A percentile compares a stretch with the other conserved stretches of the same genome.
phyloP scores from a whole-genome alignment of 768 basidiomycete species.

The Suillus occidentalis region DNA sequence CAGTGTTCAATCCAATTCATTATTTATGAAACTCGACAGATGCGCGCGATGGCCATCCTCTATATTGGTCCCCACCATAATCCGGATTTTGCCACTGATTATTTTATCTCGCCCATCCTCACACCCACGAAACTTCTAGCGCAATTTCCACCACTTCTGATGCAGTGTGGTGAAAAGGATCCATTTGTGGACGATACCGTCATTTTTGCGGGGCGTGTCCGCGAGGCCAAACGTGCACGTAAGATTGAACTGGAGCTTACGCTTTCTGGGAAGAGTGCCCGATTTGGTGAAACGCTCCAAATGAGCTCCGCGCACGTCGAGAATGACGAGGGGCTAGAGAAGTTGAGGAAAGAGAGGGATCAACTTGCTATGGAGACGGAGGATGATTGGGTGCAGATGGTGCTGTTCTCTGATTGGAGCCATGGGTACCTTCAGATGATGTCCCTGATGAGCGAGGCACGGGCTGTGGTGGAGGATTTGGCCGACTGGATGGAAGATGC shows the following conservation, averaged over 20 bases:
- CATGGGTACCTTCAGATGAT: slow-evolving; percentile 98
- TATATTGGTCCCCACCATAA: slow-evolving; percentile 93
- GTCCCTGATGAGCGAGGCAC: slow-evolving; percentile 78
- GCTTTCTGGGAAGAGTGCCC: slow-evolving; percentile 59
- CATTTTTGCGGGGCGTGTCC: slow-evolving; percentile 92
- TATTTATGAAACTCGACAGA: slow-evolving; percentile 50
- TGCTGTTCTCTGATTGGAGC: slow-evolving; percentile 94
- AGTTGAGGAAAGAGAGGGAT: slow-evolving; percentile 59
- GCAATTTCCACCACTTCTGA: slow-evolving; percentile 89
- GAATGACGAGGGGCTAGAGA: slow-evolving; percentile 33
- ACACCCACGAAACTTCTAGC: slow-evolving; percentile 82
- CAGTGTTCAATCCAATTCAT: neutral
- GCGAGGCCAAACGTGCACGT: slow-evolving; percentile 89
- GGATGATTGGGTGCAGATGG: slow-evolving; percentile 93
- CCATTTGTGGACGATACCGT: slow-evolving; percentile 98
- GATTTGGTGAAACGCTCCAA: slow-evolving; percentile 60
- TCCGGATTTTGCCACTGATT: slow-evolving; percentile 94
- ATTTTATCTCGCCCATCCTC: slow-evolving; percentile 93
- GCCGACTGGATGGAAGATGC: slow-evolving; percentile 90
- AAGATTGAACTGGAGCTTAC: slow-evolving; percentile 69
- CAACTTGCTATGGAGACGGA: slow-evolving; percentile 70
- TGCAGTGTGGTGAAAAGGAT: slow-evolving; percentile 95
- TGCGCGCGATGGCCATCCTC: slow-evolving; percentile 98
- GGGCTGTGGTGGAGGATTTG: slow-evolving; percentile 73
- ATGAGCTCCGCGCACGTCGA: slow-evolving; percentile 49